Base-by-base conservation (phyloP, 768 basidiomycete genomes). In the Suillus americanus region DNA sequence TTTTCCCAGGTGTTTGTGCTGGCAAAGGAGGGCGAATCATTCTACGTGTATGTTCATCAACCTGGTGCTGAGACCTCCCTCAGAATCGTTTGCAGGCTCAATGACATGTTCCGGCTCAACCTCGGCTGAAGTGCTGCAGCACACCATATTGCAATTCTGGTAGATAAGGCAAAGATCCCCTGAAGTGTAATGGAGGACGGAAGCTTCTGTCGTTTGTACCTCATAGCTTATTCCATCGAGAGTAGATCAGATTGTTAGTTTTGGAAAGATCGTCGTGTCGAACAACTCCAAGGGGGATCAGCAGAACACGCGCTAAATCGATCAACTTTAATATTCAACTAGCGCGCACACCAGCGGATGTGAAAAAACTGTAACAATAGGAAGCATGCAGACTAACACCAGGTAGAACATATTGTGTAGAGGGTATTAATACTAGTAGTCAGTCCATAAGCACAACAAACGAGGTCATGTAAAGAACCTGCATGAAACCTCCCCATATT, bases 1-100 rank as follows among this genome's bases (percentile, higher is more conserved):
- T 99, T 93, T 82, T 92, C 89, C 68, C 97, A 99, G 79, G 82
- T 88, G 67, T 99, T 99, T 87, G 94, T 97, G 69, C 87, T 99
- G 64, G 83, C 92, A 61, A 89, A 86, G 33, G 92, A 96, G 3
- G 86, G 82, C 6, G 70, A 68, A 23, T 86, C 86, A 68, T 96
- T 90, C 82, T 98, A 89, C 74, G 91, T 99, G 95, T 95, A 78
- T 55, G 92, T 81, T 13, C 48, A 64, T 50, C 13, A 40, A 48
- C 59, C 5, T 23, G 37, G 37, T n/a, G 28, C 65, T 61, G 33
- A 30, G 13, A 41, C 67, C 61, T 43, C 57, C 53, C 43, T 60
- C 38, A 66, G 53, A 50, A 30, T n/a, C 55, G 14, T 54, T 35
- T 38, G 1, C 68, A 94, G 92, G 62, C 80, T 84, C 73, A 97